Evolutionary conservation across 225 moss, liverwort and hornwort species (phyloP).

Genomic region (Pleurozium schreberi): DNA sequence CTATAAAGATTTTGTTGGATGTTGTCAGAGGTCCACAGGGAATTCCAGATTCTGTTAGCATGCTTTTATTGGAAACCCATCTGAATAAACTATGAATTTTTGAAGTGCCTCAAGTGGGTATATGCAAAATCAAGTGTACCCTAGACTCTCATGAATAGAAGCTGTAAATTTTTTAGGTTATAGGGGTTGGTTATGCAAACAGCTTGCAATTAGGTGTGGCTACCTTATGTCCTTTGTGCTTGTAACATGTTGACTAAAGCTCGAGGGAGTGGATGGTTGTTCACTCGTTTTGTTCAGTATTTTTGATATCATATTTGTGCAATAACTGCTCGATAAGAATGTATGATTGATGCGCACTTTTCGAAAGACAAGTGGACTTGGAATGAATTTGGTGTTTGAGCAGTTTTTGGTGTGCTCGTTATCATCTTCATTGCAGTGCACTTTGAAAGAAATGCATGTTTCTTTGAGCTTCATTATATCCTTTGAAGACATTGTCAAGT

Average conservation of each 20-base stretch:
- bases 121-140: background rate
- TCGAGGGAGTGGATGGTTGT: background rate
- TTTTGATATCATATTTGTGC: background rate
- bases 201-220: background rate
- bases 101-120: background rate
- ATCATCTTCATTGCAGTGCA: background rate
- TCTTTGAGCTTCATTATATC: background rate
- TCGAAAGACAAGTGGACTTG: background rate
- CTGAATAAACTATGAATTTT: background rate
- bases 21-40: too few species aligned
- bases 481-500: background rate
- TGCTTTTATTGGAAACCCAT: background rate
- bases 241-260: background rate
- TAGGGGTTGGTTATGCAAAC: background rate
- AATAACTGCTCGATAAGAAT: background rate
- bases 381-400: background rate
- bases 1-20: background rate
- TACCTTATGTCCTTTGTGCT: background rate
- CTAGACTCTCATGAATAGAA: background rate
- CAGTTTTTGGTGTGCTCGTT: background rate
- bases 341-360: background rate
- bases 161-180: background rate
- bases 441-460: background rate
- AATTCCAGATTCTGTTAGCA: background rate
- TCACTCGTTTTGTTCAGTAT: background rate